These are phyloP conservation scores for Westerdykella ornata DNA, from an alignment of 2,329 filamentous ascomycete genomes.

Conservation along the genomic window DNA sequence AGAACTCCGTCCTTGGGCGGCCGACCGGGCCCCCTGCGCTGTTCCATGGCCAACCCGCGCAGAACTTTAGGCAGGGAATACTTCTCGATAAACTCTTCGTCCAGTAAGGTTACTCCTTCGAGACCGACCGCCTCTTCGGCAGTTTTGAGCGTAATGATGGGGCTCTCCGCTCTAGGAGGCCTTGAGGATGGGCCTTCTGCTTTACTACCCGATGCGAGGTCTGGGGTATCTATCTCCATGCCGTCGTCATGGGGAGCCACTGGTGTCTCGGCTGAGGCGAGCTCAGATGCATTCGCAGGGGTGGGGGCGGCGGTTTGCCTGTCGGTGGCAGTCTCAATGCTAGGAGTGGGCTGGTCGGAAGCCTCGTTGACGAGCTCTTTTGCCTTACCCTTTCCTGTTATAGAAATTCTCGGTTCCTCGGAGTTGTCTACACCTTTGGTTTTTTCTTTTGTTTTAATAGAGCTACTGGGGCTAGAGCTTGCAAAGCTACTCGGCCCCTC, in stretches of 20 bases:
- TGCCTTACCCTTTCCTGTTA: not conserved
- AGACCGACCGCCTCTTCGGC: conserved; percentile 24
- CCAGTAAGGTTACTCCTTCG: conserved; percentile 31
- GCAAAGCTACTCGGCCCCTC: no score
- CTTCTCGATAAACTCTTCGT: conserved; percentile 36
- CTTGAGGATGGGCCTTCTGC: conserved; percentile 21
- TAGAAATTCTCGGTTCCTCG: no score
- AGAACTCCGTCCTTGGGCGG: conserved; percentile 78
- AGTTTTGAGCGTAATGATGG: conserved; percentile 22
- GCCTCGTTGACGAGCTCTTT: not conserved
- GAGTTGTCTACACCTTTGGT: not conserved
- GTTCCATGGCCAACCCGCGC: conserved; percentile 46
- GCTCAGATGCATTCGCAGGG: conserved; percentile 17
- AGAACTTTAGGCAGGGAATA: conserved; percentile 35
- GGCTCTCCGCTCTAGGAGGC: conserved; percentile 23
- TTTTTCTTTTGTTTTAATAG: not conserved
- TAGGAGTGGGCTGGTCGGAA: not conserved
- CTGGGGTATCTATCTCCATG: conserved; percentile 23
- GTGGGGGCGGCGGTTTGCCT: no score
- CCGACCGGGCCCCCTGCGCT: conserved; percentile 69
- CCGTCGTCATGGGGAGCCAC: conserved; percentile 17
- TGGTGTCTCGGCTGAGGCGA: conserved; percentile 13
- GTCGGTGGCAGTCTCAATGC: not conserved
- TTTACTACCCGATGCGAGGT: conserved; percentile 19
- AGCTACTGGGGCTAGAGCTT: no score